Evolutionary conservation across 331 rosid species (phyloP).

Genomic region (Prunus yedoensis): DNA sequence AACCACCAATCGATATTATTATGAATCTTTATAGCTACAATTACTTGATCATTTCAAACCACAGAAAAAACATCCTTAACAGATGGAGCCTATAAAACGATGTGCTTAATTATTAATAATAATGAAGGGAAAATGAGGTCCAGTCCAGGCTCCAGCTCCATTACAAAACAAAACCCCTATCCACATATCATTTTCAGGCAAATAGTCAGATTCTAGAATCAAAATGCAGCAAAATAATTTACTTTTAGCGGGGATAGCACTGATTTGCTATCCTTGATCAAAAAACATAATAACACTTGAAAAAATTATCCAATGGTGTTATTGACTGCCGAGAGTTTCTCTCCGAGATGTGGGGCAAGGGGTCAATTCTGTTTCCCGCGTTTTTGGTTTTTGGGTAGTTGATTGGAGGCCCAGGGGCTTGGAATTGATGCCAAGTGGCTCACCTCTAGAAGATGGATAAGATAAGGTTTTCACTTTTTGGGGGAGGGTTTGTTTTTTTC

Average conservation of each 20-base stretch:
- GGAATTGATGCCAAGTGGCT: not conserved
- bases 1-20: too few species aligned
- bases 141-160: not conserved
- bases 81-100: too few species aligned
- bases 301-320: rapidly evolving
- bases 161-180: not conserved
- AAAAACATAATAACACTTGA: rapidly evolving
- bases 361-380: not conserved
- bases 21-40: too few species aligned
- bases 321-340: too few species aligned
- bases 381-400: not conserved
- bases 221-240: too few species aligned
- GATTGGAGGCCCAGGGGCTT: not conserved
- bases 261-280: rapidly evolving
- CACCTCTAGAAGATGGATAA: not conserved
- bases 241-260: rapidly evolving
- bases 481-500: not conserved
- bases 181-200: not conserved
- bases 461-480: not conserved
- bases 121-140: too few species aligned
- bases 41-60: too few species aligned
- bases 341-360: not conserved
- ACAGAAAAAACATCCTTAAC: too few species aligned
- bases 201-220: too few species aligned
- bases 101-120: too few species aligned